Evolutionary conservation across 352 stramenopile species (phyloP).

Genomic region (Pythium rhizo-oryzae): DNA sequence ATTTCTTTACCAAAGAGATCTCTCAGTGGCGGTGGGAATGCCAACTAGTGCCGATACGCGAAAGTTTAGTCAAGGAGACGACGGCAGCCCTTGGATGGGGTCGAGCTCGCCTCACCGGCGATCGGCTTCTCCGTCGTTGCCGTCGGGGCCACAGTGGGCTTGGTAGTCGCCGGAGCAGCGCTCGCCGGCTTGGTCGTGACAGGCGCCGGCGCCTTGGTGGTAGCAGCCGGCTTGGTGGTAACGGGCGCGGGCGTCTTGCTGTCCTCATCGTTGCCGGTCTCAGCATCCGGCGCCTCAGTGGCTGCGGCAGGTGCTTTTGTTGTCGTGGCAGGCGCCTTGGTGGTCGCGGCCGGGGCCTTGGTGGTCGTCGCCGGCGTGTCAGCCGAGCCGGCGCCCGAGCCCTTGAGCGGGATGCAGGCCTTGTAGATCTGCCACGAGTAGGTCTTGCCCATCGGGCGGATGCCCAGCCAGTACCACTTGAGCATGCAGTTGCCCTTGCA

Average conservation of each 20-base stretch:
- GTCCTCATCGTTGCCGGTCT: constrained; percentile 16
- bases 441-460: constrained; percentile 31
- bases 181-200: constrained; percentile 9
- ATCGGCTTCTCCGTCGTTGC: not conserved
- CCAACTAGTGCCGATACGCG: too few species aligned
- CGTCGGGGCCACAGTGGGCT: not conserved
- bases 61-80: constrained; percentile 17
- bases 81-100: constrained; percentile 16
- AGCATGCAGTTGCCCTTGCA: constrained; percentile 34
- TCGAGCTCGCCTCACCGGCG: constrained; percentile 10
- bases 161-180: not conserved
- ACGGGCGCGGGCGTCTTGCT: constrained; percentile 1
- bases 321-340: too few species aligned
- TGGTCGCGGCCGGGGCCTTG: constrained; percentile 1
- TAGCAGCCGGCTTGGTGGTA: constrained; percentile 12
- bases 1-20: too few species aligned
- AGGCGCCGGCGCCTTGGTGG: not conserved
- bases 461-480: constrained; percentile 34
- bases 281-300: not conserved
- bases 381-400: not conserved
- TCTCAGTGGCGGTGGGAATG: too few species aligned
- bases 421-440: constrained; percentile 72
- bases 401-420: constrained; percentile 37
- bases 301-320: constrained; percentile 11
- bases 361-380: constrained; percentile 4